Evolutionary conservation across 176 grass and related monocot species (phyloP), one percentile per base, ranked within the genome.

Genomic region (Calamus simplicifolius): DNA sequence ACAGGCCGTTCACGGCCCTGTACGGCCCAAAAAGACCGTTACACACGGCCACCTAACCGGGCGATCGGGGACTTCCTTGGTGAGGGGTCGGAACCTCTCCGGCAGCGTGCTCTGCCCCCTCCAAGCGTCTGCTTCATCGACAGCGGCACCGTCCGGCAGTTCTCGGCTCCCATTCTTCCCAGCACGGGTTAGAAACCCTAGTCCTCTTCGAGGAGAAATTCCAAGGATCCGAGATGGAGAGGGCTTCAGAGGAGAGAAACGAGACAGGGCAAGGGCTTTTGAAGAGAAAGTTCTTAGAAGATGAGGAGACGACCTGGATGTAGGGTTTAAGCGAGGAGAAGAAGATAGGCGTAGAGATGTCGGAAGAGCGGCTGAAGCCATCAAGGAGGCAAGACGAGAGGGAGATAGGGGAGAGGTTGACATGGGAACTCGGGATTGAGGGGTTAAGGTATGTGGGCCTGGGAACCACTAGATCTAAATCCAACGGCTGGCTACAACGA

Each of bases 21-120:
- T n/a, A n/a, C n/a, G n/a, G n/a, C n/a, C n/a, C n/a, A n/a, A n/a
- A n/a, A n/a, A n/a, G n/a, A n/a, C n/a, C n/a, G n/a, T n/a, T n/a
- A n/a, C n/a, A n/a, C n/a, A n/a, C 8, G 63, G 68, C 68, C 43
- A 72, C 69, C 69, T 58, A 48, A 59, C 56, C 6, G 75, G 67
- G 19, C 52, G 67, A 71, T 72, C 68, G 29, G 67, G 75, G 8
- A 38, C 68, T 54, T 66, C 67, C 60, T 79, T 71, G 26, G 68
- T 65, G 19, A 71, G 43, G 30, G 58, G 7, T 3, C 65, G 16
- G 64, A 75, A 48, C 75, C 50, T 80, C 54, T 74, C 52, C 28
- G 83, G 81, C 4, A 69, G 71, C 13, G 62, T 96, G 38, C 53
- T 88, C 73, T 81, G 77, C 12, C 85, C 86, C 19, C 52, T 96